Base-by-base conservation (phyloP, 805 yeast genomes). In the Zygotorulaspora chibaensis region DNA sequence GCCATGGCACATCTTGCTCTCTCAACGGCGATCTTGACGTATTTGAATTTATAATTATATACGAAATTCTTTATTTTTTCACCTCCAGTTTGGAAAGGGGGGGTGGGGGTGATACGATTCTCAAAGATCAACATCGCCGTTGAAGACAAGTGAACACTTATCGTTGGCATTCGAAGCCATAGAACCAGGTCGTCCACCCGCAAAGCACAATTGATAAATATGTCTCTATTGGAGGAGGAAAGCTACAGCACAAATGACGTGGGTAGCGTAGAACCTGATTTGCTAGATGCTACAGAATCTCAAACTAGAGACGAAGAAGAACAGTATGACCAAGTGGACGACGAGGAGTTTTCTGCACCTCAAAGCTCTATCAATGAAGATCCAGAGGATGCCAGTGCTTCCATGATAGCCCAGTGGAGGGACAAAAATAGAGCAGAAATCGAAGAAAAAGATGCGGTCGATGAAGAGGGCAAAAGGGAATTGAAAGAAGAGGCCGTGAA, bases 381-480 rank as follows among this genome's bases (percentile, higher is more conserved):
- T 38, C 48, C 58, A 25, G 40, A 30, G 9, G 17, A 17, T 23
- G 36, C 30, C 3, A 36, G 41, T 16, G 33, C 34, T 16, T 16
- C 34, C 33, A 48, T 40, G 16, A 40, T 45, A 38, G 46, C 39
- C 6, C 46, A 83, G 62, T 91, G 99, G 99, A 81, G 78, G 62
- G 83, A 80, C 57, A 82, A 88, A 57, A 79, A 88, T 59, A 84
- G 80, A 40, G 73, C 84, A 47, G 96, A 89, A 64, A 82, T 91
- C 50, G 72, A 76, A 43, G 80, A 86, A 59, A 79, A 95, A 61
- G 98, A 91, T 60, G 82, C 76, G 55, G 79, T 79, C 52, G 83
- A 84, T 56, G 71, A 70, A 16, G 71, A 78, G 55, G 84, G 79
- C 63, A 78, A 84, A 60, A 71, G 71, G 26, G 87, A 81, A 49